Evolutionary conservation across 2,329 filamentous ascomycete species (phyloP), one percentile per base, ranked within the genome.

Genomic region (Monilinia laxa): DNA sequence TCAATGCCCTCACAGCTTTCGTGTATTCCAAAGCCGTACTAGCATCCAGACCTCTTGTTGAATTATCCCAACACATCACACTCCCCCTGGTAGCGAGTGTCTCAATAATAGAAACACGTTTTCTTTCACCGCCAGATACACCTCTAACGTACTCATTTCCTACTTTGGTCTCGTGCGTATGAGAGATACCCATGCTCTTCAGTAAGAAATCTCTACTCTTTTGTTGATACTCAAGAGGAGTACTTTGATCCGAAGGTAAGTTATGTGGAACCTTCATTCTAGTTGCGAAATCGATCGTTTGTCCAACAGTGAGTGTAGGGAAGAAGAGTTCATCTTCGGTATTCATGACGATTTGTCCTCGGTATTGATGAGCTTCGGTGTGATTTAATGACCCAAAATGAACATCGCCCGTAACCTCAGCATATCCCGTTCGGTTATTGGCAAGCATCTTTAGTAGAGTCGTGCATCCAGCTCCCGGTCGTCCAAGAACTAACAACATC

Each of bases 381-480:
- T 76, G 69, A 5, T 75, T 73, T 64, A 85, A 76, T 0, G 78
- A 77, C 1, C 83, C 87, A 71, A 84, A 89, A 28, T 79, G 78
- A 3, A 90, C 81, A 47, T 88, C 82, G 0, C 88, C 88, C 0
- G 81, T 75, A 2, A 90, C 81, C 2, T 79, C 80, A 52, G 82
- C 80, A 70, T 84, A 91, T 3, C 88, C 88, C 6, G 77, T 77
- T 49, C 88, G 79, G 65, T 85, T 82, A 72, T 92, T 92, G 62
- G 87, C 82, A 6, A 92, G 80, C 71, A 90, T 81, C 72, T 90
- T 92, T 56, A 93, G 80, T 20, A 92, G 80, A 0, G 89, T 90
- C 0, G 89, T 90, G 75, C 90, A 92, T 45, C 89, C 89, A 3
- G 87, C 82, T 0, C 88, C 89, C 0, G 89, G 89, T 0, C 88